phyloP scores from a whole-genome alignment of 805 yeast species.

The Lachancea meyersii region DNA sequence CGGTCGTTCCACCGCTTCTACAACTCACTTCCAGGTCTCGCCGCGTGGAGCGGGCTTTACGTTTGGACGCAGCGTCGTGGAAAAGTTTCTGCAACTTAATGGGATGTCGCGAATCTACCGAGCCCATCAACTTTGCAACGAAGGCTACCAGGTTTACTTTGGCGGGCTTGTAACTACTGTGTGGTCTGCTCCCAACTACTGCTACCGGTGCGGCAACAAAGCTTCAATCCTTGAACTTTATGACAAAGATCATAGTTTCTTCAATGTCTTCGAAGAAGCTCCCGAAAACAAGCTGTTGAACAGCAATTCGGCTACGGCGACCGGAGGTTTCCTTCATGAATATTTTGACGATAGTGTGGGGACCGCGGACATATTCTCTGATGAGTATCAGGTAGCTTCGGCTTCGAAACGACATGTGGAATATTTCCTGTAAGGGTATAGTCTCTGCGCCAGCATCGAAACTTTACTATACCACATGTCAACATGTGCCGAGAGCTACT shows the following conservation, averaged over 20 bases:
- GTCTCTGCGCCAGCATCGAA: neutral
- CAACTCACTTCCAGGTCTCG: conserved; percentile 70
- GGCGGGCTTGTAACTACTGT: conserved; percentile 88
- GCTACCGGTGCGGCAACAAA: conserved; percentile 93
- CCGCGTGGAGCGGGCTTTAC: conserved; percentile 98
- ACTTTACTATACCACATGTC: neutral
- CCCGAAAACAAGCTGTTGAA: conserved; percentile 67
- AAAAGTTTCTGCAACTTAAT: conserved; percentile 75
- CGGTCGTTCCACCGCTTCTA: conserved; percentile 3
- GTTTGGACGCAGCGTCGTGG: conserved; percentile 86
- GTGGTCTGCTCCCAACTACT: conserved; percentile 98
- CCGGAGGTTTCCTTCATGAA: conserved; percentile 16
- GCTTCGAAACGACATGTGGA: conserved; percentile 31
- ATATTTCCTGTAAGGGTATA: conserved; percentile 26
- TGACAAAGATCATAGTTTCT: conserved; percentile 58
- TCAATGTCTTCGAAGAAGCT: conserved; percentile 94
- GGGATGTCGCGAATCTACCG: conserved; percentile 74
- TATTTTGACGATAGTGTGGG: conserved; percentile 13
- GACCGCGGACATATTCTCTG: conserved; percentile 29
- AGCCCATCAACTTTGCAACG: conserved; percentile 96
- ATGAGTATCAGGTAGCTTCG: conserved; percentile 31
- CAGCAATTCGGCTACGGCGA: conserved; percentile 15
- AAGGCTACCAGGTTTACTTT: conserved; percentile 90
- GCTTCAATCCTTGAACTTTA: conserved; percentile 93
- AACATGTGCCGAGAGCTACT: too few relatives aligned